A percentile compares a stretch with the other conserved stretches of the same genome.
Conservation (phyloP, 139 green algal genomes). For the Gonium pectorale region DNA sequence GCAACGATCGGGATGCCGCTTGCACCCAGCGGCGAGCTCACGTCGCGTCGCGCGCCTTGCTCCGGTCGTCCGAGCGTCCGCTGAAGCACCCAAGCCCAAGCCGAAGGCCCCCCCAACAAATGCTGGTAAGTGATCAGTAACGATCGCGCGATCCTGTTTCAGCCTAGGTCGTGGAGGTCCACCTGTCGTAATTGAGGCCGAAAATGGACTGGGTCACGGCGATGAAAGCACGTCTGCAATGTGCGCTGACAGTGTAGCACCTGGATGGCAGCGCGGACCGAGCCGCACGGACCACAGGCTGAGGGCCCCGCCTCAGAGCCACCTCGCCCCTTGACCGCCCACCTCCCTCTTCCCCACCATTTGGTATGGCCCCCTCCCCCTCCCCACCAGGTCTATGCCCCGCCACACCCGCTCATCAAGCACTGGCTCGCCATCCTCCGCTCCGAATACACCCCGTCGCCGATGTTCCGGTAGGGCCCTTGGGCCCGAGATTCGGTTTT, state of each 20-base stretch:
- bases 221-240: background rate
- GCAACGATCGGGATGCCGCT: no score
- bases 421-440: constrained; percentile 96
- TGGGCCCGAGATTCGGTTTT: no score
- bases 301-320: background rate
- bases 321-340: background rate
- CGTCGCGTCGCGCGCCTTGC: background rate
- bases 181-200: background rate
- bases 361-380: background rate
- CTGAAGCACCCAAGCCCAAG: constrained; percentile 15
- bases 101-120: constrained; percentile 38
- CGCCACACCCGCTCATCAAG: constrained; percentile 95
- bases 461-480: constrained; percentile 88
- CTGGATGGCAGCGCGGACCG: background rate
- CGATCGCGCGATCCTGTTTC: background rate
- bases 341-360: background rate
- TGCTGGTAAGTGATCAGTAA: constrained; percentile 16
- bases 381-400: constrained; percentile 88
- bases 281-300: background rate
- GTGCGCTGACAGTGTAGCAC: background rate
- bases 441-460: constrained; percentile 83
- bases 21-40: no score
- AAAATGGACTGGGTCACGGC: background rate
- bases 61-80: background rate
- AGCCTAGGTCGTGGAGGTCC: background rate